Evolutionary conservation across 2,329 filamentous ascomycete genomes (phyloP), one percentile per base, ranked within the genome.

Genomic region (Penicillium sp.): DNA sequence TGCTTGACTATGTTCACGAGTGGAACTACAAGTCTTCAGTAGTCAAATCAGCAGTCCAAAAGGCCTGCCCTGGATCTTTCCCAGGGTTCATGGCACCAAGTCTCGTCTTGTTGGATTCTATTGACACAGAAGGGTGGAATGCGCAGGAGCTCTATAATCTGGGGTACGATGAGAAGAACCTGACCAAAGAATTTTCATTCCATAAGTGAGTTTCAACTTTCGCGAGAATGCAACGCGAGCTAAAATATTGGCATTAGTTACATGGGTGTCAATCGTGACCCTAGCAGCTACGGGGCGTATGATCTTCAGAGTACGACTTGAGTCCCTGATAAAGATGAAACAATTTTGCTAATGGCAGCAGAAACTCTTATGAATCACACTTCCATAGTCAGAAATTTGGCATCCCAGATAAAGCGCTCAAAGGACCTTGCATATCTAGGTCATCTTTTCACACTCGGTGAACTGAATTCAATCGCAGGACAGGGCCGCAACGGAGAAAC

Each of bases 301-400:
- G 54, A 51, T 40, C 51, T 49, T 11, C 53, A 56, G 18, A 49
- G 37, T 55, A 56, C 36, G 28, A 21, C 11, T 48, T 29, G 2
- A n/a, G 31, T 19, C 14, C n/a, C 26, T 34, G 3, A 7, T 21
- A n/a, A 28, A 18, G n/a, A 5, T 48, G 8, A 51, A 39, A 11
- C 31, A 45, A 10, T 14, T 10, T 10, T 37, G 42, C 45, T 37
- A 39, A 31, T 24, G 10, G 24, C 3, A 3, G 5, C 28, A 51
- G 24, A 19, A 40, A 37, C 45, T 3, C 49, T 60, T 2, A 64
- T 62, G 59, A 62, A 63, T 21, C 62, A 63, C 56, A 58, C 59
- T 10, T 60, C 46, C 11, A 57, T 63, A 14, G 18, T 52, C 1
- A 19, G 51, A 10, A 56, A 43, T 36, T 13, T 58, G 16, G 50